phyloP scores from a whole-genome alignment of 2,329 filamentous ascomycete species.

The Dactylellina leptospora region DNA sequence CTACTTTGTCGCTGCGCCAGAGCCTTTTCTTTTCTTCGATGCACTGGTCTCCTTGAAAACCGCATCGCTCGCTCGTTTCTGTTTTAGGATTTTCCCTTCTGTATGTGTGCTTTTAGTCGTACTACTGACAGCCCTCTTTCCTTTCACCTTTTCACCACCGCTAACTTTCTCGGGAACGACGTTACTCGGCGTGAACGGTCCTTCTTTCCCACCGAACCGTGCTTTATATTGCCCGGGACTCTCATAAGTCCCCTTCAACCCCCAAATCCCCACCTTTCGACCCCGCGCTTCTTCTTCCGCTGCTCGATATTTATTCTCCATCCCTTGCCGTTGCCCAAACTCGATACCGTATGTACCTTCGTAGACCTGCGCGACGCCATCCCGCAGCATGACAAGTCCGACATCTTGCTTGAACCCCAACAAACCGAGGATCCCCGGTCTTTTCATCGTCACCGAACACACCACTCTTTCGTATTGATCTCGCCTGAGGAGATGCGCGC shows the following conservation, averaged over 20 bases:
- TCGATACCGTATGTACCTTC: conserved; percentile 72
- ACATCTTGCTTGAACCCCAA: conserved; percentile 78
- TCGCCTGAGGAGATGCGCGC: conserved; percentile 80
- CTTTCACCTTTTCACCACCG: conserved; percentile 45
- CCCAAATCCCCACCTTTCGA: conserved; percentile 78
- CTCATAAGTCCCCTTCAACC: conserved; percentile 62
- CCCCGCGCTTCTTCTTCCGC: conserved; percentile 69
- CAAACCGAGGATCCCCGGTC: conserved; percentile 59
- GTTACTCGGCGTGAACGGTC: conserved; percentile 42
- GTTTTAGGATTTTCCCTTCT: neutral
- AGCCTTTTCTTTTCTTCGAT: neutral
- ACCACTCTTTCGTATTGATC: conserved; percentile 95
- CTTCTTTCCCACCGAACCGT: conserved; percentile 44
- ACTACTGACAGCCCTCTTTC: conserved; percentile 20
- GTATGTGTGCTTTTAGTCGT: neutral
- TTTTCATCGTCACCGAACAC: conserved; percentile 80
- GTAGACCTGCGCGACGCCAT: conserved; percentile 87
- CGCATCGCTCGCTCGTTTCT: neutral
- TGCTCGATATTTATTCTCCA: conserved; percentile 63
- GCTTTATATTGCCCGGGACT: conserved; percentile 52
- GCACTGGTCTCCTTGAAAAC: neutral
- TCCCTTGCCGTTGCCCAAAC: conserved; percentile 73
- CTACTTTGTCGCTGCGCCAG: neutral
- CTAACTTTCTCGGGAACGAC: conserved; percentile 21
- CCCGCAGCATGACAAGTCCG: conserved; percentile 85